A percentile compares a stretch with the other conserved stretches of the same genome.
Conservation (phyloP, 1,139 yeast species). For the Saccharomyces pastorianus region DNA sequence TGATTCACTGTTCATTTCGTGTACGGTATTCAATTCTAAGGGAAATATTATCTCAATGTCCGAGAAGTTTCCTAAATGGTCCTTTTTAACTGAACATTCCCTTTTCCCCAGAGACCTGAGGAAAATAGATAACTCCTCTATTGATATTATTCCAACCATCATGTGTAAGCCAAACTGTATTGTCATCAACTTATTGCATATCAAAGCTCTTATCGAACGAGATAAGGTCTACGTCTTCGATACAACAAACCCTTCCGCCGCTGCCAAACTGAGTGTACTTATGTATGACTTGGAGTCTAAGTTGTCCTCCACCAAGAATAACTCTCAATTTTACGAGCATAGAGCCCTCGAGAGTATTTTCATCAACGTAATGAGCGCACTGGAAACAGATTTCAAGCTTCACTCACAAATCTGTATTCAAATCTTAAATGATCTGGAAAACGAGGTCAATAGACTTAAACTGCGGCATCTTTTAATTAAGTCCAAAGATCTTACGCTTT, state of each 20-base stretch:
- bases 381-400: slow-evolving; percentile 75
- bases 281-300: slow-evolving; percentile 83
- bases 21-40: slow-evolving; percentile 67
- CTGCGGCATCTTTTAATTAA: slow-evolving; percentile 58
- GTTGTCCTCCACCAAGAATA: slow-evolving; percentile 37
- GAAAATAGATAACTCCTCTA: slow-evolving; percentile 78
- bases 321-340: slow-evolving; percentile 56
- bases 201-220: slow-evolving; percentile 75
- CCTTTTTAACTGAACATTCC: slow-evolving; percentile 59
- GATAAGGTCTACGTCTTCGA: slow-evolving; percentile 82
- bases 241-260: slow-evolving; percentile 47
- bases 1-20: slow-evolving; percentile 46
- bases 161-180: slow-evolving; percentile 65
- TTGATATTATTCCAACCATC: slow-evolving; percentile 84
- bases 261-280: slow-evolving; percentile 65
- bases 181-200: slow-evolving; percentile 71
- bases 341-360: slow-evolving; percentile 83
- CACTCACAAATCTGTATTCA: slow-evolving; percentile 63
- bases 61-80: slow-evolving; percentile 68
- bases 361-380: slow-evolving; percentile 72
- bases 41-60: slow-evolving; percentile 74
- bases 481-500: slow-evolving; percentile 57
- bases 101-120: slow-evolving; percentile 68
- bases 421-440: slow-evolving; percentile 57
- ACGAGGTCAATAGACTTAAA: slow-evolving; percentile 59